phyloP scores from a whole-genome alignment of 345 rosid species.

The Eucalyptus paniculata region DNA sequence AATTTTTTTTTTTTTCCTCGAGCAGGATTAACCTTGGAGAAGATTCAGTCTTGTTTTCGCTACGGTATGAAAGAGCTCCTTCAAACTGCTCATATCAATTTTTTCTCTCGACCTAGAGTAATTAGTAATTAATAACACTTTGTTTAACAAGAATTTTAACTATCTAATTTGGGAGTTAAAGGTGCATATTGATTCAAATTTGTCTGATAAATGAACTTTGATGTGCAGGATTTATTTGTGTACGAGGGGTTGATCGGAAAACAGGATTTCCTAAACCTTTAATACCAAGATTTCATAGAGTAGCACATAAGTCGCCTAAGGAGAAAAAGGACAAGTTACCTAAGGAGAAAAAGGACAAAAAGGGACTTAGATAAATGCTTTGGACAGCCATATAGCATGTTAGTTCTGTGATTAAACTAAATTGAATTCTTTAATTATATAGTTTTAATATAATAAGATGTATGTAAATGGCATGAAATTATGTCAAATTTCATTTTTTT shows the following conservation, averaged over 20 bases:
- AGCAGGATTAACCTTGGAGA: background rate
- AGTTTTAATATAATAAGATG: background rate
- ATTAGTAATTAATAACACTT: background rate
- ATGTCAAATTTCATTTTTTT: background rate
- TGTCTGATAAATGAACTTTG: no score
- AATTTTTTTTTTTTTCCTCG: background rate
- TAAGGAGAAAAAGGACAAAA: background rate
- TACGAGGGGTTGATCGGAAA: slow-evolving; percentile 34
- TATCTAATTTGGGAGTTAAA: background rate
- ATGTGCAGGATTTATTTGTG: slow-evolving; percentile 34
- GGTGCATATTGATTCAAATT: background rate
- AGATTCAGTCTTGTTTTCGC: slow-evolving; percentile 18
- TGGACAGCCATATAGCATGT: background rate
- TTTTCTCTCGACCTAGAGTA: background rate
- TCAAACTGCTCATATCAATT: background rate
- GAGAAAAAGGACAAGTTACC: background rate
- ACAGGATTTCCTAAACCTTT: slow-evolving; percentile 16
- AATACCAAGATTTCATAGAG: slow-evolving; percentile 14
- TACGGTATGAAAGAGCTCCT: slow-evolving; percentile 11
- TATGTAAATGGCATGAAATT: background rate
- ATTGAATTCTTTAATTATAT: background rate
- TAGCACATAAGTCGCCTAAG: background rate
- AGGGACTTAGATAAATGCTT: background rate
- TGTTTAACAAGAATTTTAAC: background rate
- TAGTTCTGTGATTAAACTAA: background rate